These are phyloP conservation scores for Heritiera fomes DNA, from an alignment of 345 rosid species.

Conservation along the genomic window DNA sequence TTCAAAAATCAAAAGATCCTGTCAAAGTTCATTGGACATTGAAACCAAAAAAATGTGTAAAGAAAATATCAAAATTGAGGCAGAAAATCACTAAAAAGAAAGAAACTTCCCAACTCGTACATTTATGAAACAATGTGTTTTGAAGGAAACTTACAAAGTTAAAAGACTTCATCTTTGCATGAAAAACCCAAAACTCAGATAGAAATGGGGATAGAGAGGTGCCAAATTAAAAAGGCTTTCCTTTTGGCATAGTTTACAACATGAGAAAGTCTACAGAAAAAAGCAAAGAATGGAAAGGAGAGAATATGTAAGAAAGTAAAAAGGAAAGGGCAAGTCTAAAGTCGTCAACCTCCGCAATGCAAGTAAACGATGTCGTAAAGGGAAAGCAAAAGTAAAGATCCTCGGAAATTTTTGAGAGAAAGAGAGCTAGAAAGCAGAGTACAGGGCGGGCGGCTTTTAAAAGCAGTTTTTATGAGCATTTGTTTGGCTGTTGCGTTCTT, in stretches of 20 bases:
- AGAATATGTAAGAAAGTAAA: neutral
- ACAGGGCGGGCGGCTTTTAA: neutral
- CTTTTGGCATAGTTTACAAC: neutral
- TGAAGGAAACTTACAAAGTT: constrained; percentile 34
- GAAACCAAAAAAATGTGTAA: neutral
- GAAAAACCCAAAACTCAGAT: neutral
- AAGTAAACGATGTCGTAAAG: constrained; percentile 28
- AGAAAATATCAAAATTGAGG: neutral
- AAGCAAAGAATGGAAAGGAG: constrained; percentile 32
- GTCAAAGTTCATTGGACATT: constrained; percentile 18
- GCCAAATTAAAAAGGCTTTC: constrained; percentile 5
- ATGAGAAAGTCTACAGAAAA: constrained; percentile 28
- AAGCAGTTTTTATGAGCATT: neutral
- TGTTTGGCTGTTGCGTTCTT: neutral
- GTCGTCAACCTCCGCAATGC: neutral
- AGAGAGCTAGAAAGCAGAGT: neutral
- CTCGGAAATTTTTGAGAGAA: neutral
- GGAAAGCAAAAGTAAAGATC: neutral
- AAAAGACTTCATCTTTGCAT: constrained; percentile 39
- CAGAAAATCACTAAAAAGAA: neutral
- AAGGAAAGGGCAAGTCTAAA: constrained; percentile 6
- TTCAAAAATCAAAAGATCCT: neutral
- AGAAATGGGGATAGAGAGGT: neutral
- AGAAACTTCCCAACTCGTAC: neutral
- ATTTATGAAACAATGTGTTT: neutral